These are phyloP conservation scores for Coniosporium apollinis DNA, from an alignment of 495 filamentous ascomycete species.

Conservation along the genomic window DNA sequence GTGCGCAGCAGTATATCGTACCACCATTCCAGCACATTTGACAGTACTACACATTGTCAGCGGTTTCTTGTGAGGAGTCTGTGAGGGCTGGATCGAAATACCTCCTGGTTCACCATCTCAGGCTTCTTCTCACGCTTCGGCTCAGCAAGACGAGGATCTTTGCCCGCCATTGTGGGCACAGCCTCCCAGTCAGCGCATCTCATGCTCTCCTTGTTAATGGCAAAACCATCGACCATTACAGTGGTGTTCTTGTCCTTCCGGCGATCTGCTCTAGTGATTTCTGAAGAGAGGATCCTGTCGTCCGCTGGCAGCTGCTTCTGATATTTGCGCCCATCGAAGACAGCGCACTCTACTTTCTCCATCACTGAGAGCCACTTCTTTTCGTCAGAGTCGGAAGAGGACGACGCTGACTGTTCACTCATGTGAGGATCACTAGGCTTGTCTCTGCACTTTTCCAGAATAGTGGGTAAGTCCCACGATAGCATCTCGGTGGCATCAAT, in stretches of 20 bases:
- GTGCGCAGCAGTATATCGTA: slow-evolving; percentile 30
- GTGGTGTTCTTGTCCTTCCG: slow-evolving; percentile 42
- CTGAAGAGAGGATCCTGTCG: slow-evolving; percentile 25
- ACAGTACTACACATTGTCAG: slow-evolving; percentile 27
- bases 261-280: slow-evolving; percentile 31
- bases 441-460: slow-evolving; percentile 39
- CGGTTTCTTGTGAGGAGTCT: background rate
- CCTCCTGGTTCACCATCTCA: slow-evolving; percentile 31
- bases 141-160: slow-evolving; percentile 35
- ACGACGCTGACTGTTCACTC: slow-evolving; percentile 12
- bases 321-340: slow-evolving; percentile 42
- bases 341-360: slow-evolving; percentile 40
- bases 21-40: slow-evolving; percentile 37
- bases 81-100: slow-evolving; percentile 10
- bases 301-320: slow-evolving; percentile 13
- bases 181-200: slow-evolving; percentile 38
- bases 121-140: slow-evolving; percentile 25
- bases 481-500: slow-evolving; percentile 41
- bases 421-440: slow-evolving; percentile 28
- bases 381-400: slow-evolving; percentile 30
- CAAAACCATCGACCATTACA: slow-evolving; percentile 42
- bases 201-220: slow-evolving; percentile 42
- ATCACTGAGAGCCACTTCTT: slow-evolving; percentile 39
- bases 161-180: slow-evolving; percentile 38
- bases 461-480: slow-evolving; percentile 39